Base-by-base conservation (phyloP, 805 yeast genomes). In the Nakazawaea sp. region DNA sequence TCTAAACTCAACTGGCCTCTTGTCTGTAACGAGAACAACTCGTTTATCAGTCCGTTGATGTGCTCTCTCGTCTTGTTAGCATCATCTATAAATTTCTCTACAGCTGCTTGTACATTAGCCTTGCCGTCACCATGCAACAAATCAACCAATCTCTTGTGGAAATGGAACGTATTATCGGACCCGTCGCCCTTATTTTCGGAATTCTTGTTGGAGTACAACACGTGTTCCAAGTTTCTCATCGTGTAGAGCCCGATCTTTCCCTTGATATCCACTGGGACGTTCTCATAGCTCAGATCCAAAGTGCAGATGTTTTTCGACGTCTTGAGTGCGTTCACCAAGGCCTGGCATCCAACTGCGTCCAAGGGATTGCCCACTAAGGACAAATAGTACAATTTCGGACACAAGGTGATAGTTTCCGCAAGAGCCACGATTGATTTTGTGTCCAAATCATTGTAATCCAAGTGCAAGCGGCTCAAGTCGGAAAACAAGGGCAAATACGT, bases 161-260 rank as follows among this genome's bases (percentile, higher is more conserved):
- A 32, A 19, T 36, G 33, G 4, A 23, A 18, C 27, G 24, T 15
- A 12, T 10, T 29, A 12, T 43, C 31, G 3, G 45, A 13, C 38
- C 32, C 8, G 41, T 27, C 2, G 17, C 5, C n/a, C 32, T 42
- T 8, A 12, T 35, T 21, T 10, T 21, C 10, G 24, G 11, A 37
- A 40, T n/a, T 36, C 23, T 18, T 58, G 46, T 30, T 61, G 59
- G 26, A 34, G 40, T 68, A 66, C 38, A 80, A 58, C 36, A 70
- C 64, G 17, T 61, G 55, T 47, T 81, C 87, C 81, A 88, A 80
- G 55, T 89, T 89, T 48, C 81, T 72, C 80, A 89, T 79, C 33
- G 92, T 73, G 47, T 82, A 78, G 30, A 84, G 68, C 1, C 94
- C 92, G 41, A 88, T 72, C 49, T 78, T 72, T 29, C 87, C 83